Conservation (phyloP, 495 filamentous ascomycete species). For the Cercophora scortea region DNA sequence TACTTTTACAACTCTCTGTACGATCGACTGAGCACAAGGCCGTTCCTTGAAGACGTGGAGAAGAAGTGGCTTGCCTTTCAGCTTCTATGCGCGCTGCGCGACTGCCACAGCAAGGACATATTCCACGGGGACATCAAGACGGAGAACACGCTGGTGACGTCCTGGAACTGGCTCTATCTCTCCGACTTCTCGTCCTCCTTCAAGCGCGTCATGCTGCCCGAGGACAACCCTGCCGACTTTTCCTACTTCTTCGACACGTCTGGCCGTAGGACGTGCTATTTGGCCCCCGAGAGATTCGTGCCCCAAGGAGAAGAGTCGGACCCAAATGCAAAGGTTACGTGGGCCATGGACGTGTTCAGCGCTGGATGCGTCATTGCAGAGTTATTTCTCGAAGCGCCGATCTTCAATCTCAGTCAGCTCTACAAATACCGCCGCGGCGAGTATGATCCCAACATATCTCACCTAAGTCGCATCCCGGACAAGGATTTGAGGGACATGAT, state of each 20-base stretch:
- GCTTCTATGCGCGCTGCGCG: conserved; percentile 82
- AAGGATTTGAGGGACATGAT: conserved; percentile 80
- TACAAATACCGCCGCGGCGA: conserved; percentile 89
- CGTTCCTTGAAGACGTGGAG: conserved; percentile 93
- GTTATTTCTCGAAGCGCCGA: conserved; percentile 88
- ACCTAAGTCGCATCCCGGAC: conserved; percentile 82
- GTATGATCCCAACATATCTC: conserved; percentile 75
- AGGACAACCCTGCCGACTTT: conserved; percentile 95
- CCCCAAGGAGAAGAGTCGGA: conserved; percentile 55
- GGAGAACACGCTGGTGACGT: conserved; percentile 91
- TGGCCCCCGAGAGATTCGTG: conserved; percentile 90
- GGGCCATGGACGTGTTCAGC: conserved; percentile 99
- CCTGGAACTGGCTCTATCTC: conserved; percentile 99
- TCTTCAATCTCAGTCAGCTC: conserved; percentile 87
- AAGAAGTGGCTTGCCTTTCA: conserved; percentile 99
- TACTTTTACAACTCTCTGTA: conserved; percentile 95
- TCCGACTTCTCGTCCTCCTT: conserved; percentile 93
- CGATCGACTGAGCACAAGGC: conserved; percentile 93
- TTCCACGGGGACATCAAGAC: conserved; percentile 99
- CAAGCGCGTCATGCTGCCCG: conserved; percentile 90
- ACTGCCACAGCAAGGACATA: conserved; percentile 84
- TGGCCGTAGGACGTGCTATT: conserved; percentile 86
- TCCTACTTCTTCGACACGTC: conserved; percentile 97
- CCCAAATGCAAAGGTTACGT: conserved; percentile 51
- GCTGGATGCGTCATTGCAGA: conserved; percentile 96